These are phyloP conservation scores for Annona squamosa DNA, from an alignment of 164 flowering plant genomes.

Conservation along the genomic window DNA sequence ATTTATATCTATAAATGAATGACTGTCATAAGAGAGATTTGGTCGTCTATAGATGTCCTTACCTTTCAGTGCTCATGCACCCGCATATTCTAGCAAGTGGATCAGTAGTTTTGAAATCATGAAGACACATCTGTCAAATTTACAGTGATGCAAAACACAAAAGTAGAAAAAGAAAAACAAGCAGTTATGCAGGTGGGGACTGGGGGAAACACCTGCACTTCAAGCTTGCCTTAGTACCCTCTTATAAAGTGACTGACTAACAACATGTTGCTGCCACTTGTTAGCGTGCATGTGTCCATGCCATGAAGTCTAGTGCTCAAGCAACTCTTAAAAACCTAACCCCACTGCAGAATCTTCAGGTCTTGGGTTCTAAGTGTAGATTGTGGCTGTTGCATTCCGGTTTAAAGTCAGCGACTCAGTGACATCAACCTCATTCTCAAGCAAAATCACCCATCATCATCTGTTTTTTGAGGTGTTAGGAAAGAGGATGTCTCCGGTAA, in stretches of 20 bases:
- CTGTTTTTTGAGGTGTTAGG: neutral
- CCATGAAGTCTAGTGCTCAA: neutral
- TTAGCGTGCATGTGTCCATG: neutral
- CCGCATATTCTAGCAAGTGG: neutral
- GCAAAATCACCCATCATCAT: neutral
- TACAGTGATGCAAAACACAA: neutral
- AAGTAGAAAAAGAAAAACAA: neutral
- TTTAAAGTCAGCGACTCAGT: neutral
- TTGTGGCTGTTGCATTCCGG: neutral
- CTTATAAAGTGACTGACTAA: neutral
- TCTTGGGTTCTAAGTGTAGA: neutral
- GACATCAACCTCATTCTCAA: neutral
- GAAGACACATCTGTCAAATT: neutral
- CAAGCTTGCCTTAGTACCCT: neutral
- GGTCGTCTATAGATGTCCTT: no score
- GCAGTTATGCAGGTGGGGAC: neutral
- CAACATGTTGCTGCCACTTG: neutral
- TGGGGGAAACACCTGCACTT: neutral
- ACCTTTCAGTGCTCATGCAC: neutral
- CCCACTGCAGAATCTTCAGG: neutral
- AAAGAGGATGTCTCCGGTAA: constrained; percentile 1
- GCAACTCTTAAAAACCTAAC: neutral
- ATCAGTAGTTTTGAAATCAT: neutral
- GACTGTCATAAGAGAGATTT: no score
- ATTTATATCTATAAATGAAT: no score